A percentile compares a stretch with the other conserved stretches of the same genome.
Evolutionary conservation across 106 monocot species (phyloP).

Genomic region (Triglochin maritima): DNA sequence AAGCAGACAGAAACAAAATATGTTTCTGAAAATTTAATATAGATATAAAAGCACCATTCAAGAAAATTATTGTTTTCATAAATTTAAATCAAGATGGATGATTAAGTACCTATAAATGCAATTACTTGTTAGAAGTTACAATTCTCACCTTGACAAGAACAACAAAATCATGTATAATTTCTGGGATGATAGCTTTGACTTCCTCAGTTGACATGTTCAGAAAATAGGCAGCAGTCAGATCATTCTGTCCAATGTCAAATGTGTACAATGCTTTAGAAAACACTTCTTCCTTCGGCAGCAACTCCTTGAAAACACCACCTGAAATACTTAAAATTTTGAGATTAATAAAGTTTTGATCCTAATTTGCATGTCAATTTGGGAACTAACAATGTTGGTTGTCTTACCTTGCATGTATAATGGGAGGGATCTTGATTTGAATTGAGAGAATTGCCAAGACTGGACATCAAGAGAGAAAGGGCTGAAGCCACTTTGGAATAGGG

Average conservation of each 20-base stretch:
- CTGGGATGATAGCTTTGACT: conserved; percentile 26
- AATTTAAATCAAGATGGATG: not conserved
- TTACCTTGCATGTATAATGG: not conserved
- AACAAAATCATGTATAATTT: conserved; percentile 22
- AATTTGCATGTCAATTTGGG: too few species aligned
- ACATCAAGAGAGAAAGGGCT: conserved; percentile 85
- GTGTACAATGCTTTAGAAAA: conserved; percentile 28
- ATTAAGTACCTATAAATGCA: not conserved
- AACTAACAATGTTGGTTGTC: not conserved
- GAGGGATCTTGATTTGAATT: conserved; percentile 58
- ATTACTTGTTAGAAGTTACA: too few species aligned
- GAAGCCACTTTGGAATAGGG: conserved; percentile 58
- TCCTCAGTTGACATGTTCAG: conserved; percentile 19
- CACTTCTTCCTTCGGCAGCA: conserved; percentile 25
- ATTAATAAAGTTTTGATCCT: not conserved
- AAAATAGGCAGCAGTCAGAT: conserved; percentile 32
- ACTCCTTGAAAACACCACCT: conserved; percentile 21
- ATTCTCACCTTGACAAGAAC: conserved; percentile 16
- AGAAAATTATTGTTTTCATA: too few species aligned
- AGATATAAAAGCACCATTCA: too few species aligned
- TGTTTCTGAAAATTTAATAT: too few species aligned
- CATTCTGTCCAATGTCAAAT: conserved; percentile 43
- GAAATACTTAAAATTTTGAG: not conserved
- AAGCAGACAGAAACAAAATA: too few species aligned
- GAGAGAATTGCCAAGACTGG: conserved; percentile 60